Evolutionary conservation across 179 eudicot species (phyloP).

Genomic region (Actinidia arguta): DNA sequence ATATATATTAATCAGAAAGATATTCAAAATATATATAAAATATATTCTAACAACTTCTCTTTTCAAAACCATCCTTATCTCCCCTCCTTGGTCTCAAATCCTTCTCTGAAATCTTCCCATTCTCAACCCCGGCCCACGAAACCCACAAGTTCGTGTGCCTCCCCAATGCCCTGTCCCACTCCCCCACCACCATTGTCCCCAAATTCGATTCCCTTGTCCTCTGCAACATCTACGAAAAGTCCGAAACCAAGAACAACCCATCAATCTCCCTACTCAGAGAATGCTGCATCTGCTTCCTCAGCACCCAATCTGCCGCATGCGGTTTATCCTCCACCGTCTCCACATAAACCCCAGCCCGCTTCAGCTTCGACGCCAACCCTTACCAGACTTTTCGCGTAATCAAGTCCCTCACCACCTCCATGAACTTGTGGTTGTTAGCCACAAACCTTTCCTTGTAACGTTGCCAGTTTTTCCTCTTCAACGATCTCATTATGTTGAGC

Average conservation of each 20-base stretch:
- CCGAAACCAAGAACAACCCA: constrained; percentile 92
- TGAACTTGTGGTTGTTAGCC: constrained; percentile 69
- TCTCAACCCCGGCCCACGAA: constrained; percentile 80
- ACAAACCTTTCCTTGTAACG: constrained; percentile 79
- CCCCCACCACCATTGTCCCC: constrained; percentile 97
- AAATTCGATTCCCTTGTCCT: constrained; percentile 80
- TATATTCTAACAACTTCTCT: constrained; percentile 49
- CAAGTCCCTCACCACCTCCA: constrained; percentile 78
- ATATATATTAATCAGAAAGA: too few relatives aligned
- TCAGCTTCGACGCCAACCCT: constrained; percentile 74
- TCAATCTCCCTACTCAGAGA: constrained; percentile 82
- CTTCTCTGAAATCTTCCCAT: constrained; percentile 71
- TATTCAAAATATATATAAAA: too few relatives aligned
- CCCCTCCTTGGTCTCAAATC: constrained; percentile 69
- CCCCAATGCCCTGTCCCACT: constrained; percentile 78
- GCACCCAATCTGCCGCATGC: constrained; percentile 97
- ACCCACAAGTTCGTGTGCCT: constrained; percentile 91
- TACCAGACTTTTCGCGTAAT: constrained; percentile 79
- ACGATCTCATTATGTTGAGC: constrained; percentile 69
- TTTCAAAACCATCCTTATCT: constrained; percentile 29
- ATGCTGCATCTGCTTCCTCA: constrained; percentile 84
- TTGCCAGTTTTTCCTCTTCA: constrained; percentile 91
- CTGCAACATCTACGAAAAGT: constrained; percentile 86
- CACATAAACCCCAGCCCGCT: constrained; percentile 90
- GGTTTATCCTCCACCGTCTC: constrained; percentile 98